phyloP scores from a whole-genome alignment of 31 red algal genomes.

The Asparagopsis taxiformis region DNA sequence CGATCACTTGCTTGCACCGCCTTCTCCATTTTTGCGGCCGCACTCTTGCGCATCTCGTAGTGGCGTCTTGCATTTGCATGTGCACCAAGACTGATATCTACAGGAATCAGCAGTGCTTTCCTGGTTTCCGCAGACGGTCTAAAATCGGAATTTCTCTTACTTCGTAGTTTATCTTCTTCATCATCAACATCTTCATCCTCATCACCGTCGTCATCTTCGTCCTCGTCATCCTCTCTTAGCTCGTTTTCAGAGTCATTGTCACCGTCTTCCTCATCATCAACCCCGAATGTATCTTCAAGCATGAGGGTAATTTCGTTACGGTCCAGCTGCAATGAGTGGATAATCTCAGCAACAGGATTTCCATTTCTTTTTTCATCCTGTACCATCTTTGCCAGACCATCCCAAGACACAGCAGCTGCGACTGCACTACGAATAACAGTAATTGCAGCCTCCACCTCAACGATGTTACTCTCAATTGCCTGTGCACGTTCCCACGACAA shows the following conservation, averaged over 20 bases:
- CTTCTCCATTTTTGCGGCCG: constrained; percentile 78
- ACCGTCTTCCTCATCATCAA: constrained; percentile 26
- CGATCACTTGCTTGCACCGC: constrained; percentile 73
- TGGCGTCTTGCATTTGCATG: constrained; percentile 84
- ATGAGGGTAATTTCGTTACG: constrained; percentile 88
- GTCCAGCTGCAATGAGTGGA: constrained; percentile 88
- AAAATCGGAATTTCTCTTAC: background rate
- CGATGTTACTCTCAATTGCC: constrained; percentile 83
- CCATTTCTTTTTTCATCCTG: constrained; percentile 82
- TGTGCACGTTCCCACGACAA: constrained; percentile 52
- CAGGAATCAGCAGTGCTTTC: constrained; percentile 42
- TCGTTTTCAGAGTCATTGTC: constrained; percentile 23
- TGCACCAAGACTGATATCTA: constrained; percentile 65
- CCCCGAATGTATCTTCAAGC: constrained; percentile 56
- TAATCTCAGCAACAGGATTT: constrained; percentile 86
- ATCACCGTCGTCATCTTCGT: constrained; percentile 41
- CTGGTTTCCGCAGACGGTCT: constrained; percentile 17
- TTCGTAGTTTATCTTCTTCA: constrained; percentile 13
- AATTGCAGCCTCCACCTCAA: constrained; percentile 86
- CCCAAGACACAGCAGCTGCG: constrained; percentile 81
- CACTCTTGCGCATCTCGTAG: constrained; percentile 66
- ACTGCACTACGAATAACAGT: constrained; percentile 75
- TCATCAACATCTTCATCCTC: constrained; percentile 28
- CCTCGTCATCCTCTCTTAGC: constrained; percentile 38
- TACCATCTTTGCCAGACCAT: constrained; percentile 84